These are phyloP conservation scores for Geum urbanum DNA, from an alignment of 306 rosid genomes.

Conservation along the genomic window DNA sequence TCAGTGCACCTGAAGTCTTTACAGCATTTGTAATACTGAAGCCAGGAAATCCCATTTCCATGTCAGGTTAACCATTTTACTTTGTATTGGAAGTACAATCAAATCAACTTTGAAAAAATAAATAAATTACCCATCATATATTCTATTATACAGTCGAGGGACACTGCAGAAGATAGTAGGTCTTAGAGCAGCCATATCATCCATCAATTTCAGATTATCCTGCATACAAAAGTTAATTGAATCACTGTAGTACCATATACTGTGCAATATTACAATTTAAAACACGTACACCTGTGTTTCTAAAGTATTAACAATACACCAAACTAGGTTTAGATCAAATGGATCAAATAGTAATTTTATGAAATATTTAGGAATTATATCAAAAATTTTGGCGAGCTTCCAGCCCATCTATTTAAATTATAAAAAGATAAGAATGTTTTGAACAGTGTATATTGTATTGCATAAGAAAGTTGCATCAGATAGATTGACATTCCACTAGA, in stretches of 20 bases:
- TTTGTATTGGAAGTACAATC: conserved; percentile 18
- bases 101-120: conserved; percentile 12
- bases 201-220: conserved; percentile 94
- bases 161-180: conserved; percentile 95
- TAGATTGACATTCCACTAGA: neutral
- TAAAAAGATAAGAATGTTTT: neutral
- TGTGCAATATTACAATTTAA: neutral
- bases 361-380: neutral
- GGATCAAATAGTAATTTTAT: neutral
- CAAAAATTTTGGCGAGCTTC: neutral
- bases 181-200: conserved; percentile 76
- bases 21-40: conserved; percentile 77
- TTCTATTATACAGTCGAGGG: conserved; percentile 94
- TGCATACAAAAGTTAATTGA: conserved; percentile 39
- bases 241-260: neutral
- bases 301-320: neutral
- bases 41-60: conserved; percentile 28
- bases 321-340: neutral
- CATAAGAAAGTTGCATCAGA: neutral
- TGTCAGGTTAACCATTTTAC: conserved; percentile 22
- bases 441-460: neutral
- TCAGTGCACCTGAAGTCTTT: conserved; percentile 83
- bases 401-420: neutral
- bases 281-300: conserved; percentile 10
- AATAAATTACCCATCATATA: conserved; percentile 79